Base-by-base conservation (phyloP, 257 asterid genomes). In the Plantago elongata region DNA sequence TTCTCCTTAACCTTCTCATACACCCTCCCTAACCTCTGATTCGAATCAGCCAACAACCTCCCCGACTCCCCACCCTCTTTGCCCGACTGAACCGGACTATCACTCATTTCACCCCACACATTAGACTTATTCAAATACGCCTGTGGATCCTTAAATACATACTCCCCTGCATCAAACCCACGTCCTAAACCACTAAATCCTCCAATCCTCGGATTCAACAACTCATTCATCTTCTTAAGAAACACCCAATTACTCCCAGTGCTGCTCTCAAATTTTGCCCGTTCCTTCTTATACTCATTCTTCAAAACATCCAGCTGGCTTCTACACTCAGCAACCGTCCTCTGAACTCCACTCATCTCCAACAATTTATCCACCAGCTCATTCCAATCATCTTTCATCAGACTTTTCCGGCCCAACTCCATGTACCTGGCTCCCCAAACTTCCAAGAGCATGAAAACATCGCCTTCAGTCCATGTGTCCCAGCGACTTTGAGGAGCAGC, bases 61-160 rank as follows among this genome's bases (percentile, higher is more conserved):
- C 87, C 84, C 10, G 83, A 77, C 61, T 75, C 79, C 18, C 77
- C 76, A 74, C 72, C 80, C 38, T 85, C 95, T 30, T 74, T 89
- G 48, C 87, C 97, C 3, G 94, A 87, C 57, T 82, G 82, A n/a
- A 74, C 95, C 0, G 97, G 97, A 62, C 97, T 89, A 60, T 89
- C 97, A 77, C 91, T 84, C 95, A 89, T 87, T 70, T 89, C 97
- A 77, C 87, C 97, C 76, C 87, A 68, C 78, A 78, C 86, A 60
- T 87, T 89, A 2, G 95, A 83, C 73, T 79, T 72, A 55, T 89
- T 94, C 85, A 89, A 81, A 71, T 89, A 89, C 67, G 87, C 85
- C 3, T 80, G 56, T 0, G 95, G 86, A 65, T 87, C 83, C 95
- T 83, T 87, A 69, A 89, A 87, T 55, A 87, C 95, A 34, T 82